These are phyloP conservation scores for Venturiaceae sp. DNA, from an alignment of 2,329 filamentous ascomycete species.

Conservation along the genomic window DNA sequence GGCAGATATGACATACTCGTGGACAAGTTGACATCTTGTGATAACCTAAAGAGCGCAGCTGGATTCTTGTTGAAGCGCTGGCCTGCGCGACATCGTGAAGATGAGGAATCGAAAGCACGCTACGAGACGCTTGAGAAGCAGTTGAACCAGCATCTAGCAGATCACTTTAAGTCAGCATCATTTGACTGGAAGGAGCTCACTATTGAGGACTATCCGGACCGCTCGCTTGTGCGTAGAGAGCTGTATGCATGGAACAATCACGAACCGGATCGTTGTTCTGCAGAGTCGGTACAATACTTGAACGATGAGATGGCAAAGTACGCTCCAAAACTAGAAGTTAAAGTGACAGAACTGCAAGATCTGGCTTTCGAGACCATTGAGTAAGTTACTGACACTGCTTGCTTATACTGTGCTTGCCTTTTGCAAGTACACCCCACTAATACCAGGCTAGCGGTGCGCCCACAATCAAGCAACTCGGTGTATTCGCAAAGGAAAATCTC, in stretches of 20 bases:
- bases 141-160: neutral
- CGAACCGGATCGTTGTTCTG: constrained; percentile 48
- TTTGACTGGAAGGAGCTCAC: neutral
- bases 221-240: constrained; percentile 57
- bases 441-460: constrained; percentile 4
- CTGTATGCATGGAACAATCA: constrained; percentile 54
- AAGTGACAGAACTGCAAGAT: constrained; percentile 64
- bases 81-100: neutral
- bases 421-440: neutral
- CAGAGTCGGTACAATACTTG: constrained; percentile 51
- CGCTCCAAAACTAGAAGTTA: constrained; percentile 74
- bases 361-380: constrained; percentile 31
- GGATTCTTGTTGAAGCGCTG: neutral
- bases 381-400: neutral
- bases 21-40: neutral
- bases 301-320: constrained; percentile 60
- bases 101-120: neutral
- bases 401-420: neutral
- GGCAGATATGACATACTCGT: constrained; percentile 3
- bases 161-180: neutral
- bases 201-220: constrained; percentile 51
- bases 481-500: constrained; percentile 82
- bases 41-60: neutral
- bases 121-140: neutral
- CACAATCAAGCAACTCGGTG: constrained; percentile 69